Base-by-base conservation (phyloP, 2,329 filamentous ascomycete species). In the Aspergillus glaucus region DNA sequence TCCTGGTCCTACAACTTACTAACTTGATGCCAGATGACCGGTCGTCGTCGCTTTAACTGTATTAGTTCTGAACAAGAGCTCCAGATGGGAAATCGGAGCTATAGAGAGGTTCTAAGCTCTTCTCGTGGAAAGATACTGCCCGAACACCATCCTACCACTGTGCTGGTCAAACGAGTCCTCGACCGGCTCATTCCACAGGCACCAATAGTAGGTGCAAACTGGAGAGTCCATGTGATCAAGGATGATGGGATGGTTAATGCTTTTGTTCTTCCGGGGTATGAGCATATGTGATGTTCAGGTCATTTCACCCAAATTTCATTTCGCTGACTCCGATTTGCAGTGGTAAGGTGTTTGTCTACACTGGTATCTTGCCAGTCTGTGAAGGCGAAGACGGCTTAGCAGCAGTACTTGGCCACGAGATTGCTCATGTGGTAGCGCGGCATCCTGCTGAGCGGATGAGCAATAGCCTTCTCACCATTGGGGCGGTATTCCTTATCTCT, bases 301-400 rank as follows among this genome's bases (percentile, higher is more conserved):
- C 9, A 22, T 42, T 8, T 5, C 9, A 12, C 8, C 24, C 24
- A 4, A 12, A 26, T 8, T 26, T 14, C 12, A 8, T 36, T 48
- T 55, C 6, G 55, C 24, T 37, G 15, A 44, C 26, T 9, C 21
- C 47, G 10, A 21, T 44, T 9, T 45, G 43, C 46, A 74, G 75
- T 3, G 80, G 80, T 5, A 84, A 84, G 55, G 80, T 84, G 1
- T 84, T 85, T 55, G 80, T 85, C 1, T 83, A 81, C 56, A 78
- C 79, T 2, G 81, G 81, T 2, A 81, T 84, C 8, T 57, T 84
- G 12, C 76, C 78, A 3, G 64, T 83, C 21, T 81, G 79, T 52
- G 51, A 68, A 41, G 72, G 75, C 39, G 79, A 84, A 32, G 75
- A 82, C 55, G 79, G 79, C 0, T 65, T 84, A 14, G 81, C 81